These are phyloP conservation scores for Phytophthora palmivora DNA, from an alignment of 352 stramenopile species.

Conservation along the genomic window DNA sequence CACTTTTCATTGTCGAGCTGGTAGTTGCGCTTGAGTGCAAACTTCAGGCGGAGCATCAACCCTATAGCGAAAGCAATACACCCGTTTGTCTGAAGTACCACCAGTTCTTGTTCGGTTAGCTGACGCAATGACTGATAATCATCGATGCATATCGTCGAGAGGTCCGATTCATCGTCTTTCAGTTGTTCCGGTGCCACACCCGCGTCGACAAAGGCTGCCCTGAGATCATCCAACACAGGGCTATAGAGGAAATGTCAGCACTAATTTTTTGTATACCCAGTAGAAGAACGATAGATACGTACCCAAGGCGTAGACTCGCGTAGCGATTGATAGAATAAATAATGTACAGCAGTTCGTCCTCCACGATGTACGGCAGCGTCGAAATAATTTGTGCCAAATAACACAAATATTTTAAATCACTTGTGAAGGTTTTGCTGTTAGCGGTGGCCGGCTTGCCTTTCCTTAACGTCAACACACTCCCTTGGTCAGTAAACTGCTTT, in stretches of 20 bases:
- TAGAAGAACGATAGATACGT: conserved; percentile 25
- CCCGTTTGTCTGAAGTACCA: conserved; percentile 23
- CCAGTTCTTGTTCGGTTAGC: conserved; percentile 14
- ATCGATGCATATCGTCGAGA: conserved; percentile 48
- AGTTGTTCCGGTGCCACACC: conserved; percentile 47
- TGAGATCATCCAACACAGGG: conserved; percentile 59
- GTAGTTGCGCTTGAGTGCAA: conserved; percentile 76
- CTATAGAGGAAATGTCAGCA: conserved; percentile 38
- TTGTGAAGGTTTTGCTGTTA: conserved; percentile 18
- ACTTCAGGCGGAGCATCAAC: conserved; percentile 79
- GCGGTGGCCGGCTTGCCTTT: conserved; percentile 20
- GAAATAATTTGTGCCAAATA: conserved; percentile 78
- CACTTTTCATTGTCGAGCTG: conserved; percentile 80
- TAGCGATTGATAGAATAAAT: conserved; percentile 90
- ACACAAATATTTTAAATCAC: conserved; percentile 72
- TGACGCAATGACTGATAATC: conserved; percentile 33
- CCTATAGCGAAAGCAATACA: conserved; percentile 61
- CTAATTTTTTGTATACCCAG: conserved; percentile 5
- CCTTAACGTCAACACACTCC: conserved; percentile 42
- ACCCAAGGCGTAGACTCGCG: conserved; percentile 83
- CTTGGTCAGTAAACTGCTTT: conserved; percentile 73
- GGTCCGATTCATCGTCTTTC: conserved; percentile 57
- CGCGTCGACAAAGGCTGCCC: conserved; percentile 50
- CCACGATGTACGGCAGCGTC: conserved; percentile 77
- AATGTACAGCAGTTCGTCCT: conserved; percentile 87